Percentiles rank a stretch among this genome's conserved stretches.
Evolutionary conservation across 2,329 filamentous ascomycete genomes (phyloP).

Genomic region (Tolypocladium album): DNA sequence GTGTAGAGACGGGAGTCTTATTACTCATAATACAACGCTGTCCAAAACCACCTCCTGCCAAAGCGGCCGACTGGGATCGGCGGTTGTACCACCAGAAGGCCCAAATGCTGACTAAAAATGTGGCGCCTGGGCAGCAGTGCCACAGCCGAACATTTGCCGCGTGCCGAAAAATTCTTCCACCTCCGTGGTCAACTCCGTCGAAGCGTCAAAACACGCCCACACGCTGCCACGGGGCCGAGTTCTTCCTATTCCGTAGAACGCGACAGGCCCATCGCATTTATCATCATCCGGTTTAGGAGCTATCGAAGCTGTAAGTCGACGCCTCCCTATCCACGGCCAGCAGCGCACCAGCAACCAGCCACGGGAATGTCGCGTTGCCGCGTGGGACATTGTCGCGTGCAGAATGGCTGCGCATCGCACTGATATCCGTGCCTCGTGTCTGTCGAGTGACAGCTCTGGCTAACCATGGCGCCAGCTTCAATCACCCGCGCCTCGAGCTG

Average conservation of each 20-base stretch:
- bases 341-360: constrained; percentile 5
- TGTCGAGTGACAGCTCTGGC: constrained; percentile 3
- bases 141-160: neutral
- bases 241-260: constrained; percentile 36
- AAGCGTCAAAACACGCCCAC: constrained; percentile 22
- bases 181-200: constrained; percentile 17
- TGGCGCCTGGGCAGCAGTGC: no score
- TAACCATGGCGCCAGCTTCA: constrained; percentile 11
- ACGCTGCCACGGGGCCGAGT: constrained; percentile 25
- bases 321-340: constrained; percentile 2
- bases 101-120: neutral
- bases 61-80: no score
- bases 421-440: neutral
- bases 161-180: constrained; percentile 24
- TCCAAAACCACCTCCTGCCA: no score
- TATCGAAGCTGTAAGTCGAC: constrained; percentile 23
- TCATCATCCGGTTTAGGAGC: constrained; percentile 25
- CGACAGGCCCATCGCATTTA: constrained; percentile 30
- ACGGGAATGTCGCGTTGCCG: neutral
- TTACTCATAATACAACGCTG: no score
- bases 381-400: constrained; percentile 1
- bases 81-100: no score
- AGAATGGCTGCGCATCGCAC: constrained; percentile 1
- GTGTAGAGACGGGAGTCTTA: no score
- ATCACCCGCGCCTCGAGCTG: constrained; percentile 3